Conservation (phyloP, 257 asterid species). For the Ballota nigra region DNA sequence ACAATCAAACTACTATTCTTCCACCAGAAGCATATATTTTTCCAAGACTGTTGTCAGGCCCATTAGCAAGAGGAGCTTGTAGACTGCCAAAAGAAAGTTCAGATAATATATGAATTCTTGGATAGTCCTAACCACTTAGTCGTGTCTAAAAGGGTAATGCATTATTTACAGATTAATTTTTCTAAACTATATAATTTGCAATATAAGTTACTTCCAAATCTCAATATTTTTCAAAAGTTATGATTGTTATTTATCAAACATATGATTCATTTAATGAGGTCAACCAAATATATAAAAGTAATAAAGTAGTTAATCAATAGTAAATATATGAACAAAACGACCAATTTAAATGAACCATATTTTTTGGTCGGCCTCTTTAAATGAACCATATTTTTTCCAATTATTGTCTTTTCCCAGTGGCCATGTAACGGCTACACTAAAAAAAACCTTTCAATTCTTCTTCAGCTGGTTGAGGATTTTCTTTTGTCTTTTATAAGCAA, state of each 20-base stretch:
- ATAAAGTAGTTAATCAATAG: too few species aligned
- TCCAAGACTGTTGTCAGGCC: slow-evolving; percentile 35
- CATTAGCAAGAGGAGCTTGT: slow-evolving; percentile 51
- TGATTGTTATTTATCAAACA: neutral
- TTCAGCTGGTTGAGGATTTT: too few species aligned
- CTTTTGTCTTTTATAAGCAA: too few species aligned
- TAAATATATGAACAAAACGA: too few species aligned
- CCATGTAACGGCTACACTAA: too few species aligned
- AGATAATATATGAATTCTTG: slow-evolving; percentile 39
- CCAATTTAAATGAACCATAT: too few species aligned
- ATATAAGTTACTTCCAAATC: neutral
- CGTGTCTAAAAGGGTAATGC: slow-evolving; percentile 63
- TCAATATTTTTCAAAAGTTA: neutral
- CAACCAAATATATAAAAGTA: too few species aligned
- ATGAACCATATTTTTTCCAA: too few species aligned
- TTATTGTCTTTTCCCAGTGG: too few species aligned
- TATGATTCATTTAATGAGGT: too few species aligned
- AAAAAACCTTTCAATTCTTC: too few species aligned
- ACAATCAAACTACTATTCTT: slow-evolving; percentile 33
- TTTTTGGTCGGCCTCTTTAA: too few species aligned
- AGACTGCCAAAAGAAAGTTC: slow-evolving; percentile 34
- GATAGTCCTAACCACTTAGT: slow-evolving; percentile 41
- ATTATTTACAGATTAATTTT: neutral
- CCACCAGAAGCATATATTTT: slow-evolving; percentile 42
- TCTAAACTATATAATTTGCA: neutral